Evolutionary conservation across 2,329 filamentous ascomycete genomes (phyloP), one percentile per base, ranked within the genome.

Genomic region (Neopestalotiopsis clavispora): DNA sequence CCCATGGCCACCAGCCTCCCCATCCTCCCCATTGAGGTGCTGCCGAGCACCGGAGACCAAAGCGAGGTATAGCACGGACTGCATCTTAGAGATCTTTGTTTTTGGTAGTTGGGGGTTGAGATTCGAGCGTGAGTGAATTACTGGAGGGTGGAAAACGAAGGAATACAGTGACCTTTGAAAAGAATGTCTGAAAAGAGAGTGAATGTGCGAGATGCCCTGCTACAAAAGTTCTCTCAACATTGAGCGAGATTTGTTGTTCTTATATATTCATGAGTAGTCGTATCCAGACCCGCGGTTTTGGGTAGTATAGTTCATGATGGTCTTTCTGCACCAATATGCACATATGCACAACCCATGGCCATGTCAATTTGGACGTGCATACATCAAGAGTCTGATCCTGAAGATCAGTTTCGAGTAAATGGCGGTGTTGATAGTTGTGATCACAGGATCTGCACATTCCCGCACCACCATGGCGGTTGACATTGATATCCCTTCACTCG

Each of bases 361-460:
- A 52, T 52, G 45, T 52, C 45, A 52, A n/a, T 52, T 52, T 52
- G 45, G 17, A 23, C 45, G 45, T 52, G 45, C 45, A 52, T 52
- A 52, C 45, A 52, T 52, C 45, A 52, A 52, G 45, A 52, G 45
- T 52, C 45, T 52, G 45, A 52, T 52, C 45, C 23, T 52, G 45
- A 52, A 52, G 45, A 52, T 52, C 45, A 52, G 45, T 52, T 52
- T 52, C 45, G 45, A 52, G 45, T 52, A 52, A 52, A 52, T 52
- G 45, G 45, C 45, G 45, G 45, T 52, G 45, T 52, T 52, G 5
- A 52, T 52, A 17, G 17, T n/a, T 52, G 17, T 52, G 45, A 52
- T 52, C 45, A 52, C 45, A 52, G 45, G 45, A 52, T 52, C 45
- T 52, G 45, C 45, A 52, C 45, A 52, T 52, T 52, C n/a, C 45